Evolutionary conservation across 2,329 filamentous ascomycete species (phyloP), one percentile per base, ranked within the genome.

Genomic region (Alternaria infectoria): DNA sequence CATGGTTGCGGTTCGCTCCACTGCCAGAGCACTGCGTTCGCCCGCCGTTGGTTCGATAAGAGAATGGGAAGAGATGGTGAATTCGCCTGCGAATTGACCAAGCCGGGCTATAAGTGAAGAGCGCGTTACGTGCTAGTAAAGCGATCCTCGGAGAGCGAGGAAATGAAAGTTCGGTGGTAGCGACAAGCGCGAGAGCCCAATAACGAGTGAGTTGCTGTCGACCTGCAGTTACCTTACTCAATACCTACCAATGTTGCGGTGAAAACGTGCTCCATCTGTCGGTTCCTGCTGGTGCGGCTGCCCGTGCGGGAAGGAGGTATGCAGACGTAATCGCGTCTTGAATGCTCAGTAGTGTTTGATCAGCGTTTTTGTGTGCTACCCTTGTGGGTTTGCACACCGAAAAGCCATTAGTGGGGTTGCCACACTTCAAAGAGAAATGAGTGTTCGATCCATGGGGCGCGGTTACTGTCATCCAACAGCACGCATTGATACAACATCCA

Each of bases 401-500:
- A 46, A 54, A 40, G 25, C 52, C 32, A 43, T 12, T 32, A 54
- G 36, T 40, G 36, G 51, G 25, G 28, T 45, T 36, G 26, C 25
- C 45, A 61, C 26, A 54, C 51, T 57, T 26, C 45, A 45, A 45
- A 45, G 23, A 49, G 45, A 25, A 47, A 46, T 47, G 19, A 59
- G 32, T 40, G n/a, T 40, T 54, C 32, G 51, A 55, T 26, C 54
- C 49, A 49, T 28, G 43, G 51, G 58, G 43, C 43, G 51, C 51
- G 19, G 57, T 54, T 57, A 28, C 61, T 65, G 55, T 60, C 51
- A 67, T 57, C 56, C 54, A 67, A 60, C 52, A 57, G 56, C 46
- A 47, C 51, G 54, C 61, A 61, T 54, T 59, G 49, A 45, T 43
- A 51, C 21, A 19, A 63, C 43, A n/a, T 40, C 52, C 47, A 55